These are phyloP conservation scores for Hypoxylon sp. DNA, from an alignment of 2,329 filamentous ascomycete species.

Conservation along the genomic window DNA sequence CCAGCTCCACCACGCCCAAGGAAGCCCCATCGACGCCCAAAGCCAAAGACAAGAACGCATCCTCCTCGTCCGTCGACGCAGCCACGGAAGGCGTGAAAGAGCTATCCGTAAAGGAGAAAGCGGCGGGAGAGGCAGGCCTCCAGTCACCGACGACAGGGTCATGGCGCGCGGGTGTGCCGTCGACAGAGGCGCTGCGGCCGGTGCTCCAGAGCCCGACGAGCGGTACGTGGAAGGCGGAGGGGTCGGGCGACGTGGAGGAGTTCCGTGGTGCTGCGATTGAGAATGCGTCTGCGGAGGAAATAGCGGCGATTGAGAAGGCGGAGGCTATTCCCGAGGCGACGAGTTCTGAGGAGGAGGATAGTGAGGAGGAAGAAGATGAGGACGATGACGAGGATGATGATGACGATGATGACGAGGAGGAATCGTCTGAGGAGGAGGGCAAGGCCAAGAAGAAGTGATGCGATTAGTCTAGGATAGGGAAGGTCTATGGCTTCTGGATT, in stretches of 20 bases:
- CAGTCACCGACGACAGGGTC: constrained; percentile 64
- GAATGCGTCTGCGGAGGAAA: constrained; percentile 57
- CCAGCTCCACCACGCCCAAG: not conserved
- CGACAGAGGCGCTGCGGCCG: constrained; percentile 49
- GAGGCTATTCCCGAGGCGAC: constrained; percentile 60
- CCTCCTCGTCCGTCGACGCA: constrained; percentile 21
- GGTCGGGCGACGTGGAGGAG: constrained; percentile 22
- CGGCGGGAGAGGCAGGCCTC: constrained; percentile 53
- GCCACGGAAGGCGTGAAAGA: constrained; percentile 45
- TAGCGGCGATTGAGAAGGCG: constrained; percentile 59
- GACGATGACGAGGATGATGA: constrained; percentile 48
- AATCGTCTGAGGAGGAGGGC: constrained; percentile 46
- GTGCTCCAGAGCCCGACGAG: constrained; percentile 62
- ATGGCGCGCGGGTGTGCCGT: constrained; percentile 56
- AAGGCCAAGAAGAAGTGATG: constrained; percentile 36
- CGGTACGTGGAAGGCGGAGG: constrained; percentile 59
- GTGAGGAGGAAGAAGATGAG: constrained; percentile 53
- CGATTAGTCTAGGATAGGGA: constrained; percentile 10
- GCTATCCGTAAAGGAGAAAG: constrained; percentile 37
- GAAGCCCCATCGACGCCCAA: not conserved
- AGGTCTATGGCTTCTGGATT: constrained; percentile 3
- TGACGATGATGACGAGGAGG: constrained; percentile 25
- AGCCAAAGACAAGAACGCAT: not conserved
- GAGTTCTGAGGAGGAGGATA: constrained; percentile 55
- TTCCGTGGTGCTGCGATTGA: constrained; percentile 54